A percentile compares a stretch with the other conserved stretches of the same genome.
Evolutionary conservation across 306 rosid genomes (phyloP).

Genomic region (Dalbergia cultrata): DNA sequence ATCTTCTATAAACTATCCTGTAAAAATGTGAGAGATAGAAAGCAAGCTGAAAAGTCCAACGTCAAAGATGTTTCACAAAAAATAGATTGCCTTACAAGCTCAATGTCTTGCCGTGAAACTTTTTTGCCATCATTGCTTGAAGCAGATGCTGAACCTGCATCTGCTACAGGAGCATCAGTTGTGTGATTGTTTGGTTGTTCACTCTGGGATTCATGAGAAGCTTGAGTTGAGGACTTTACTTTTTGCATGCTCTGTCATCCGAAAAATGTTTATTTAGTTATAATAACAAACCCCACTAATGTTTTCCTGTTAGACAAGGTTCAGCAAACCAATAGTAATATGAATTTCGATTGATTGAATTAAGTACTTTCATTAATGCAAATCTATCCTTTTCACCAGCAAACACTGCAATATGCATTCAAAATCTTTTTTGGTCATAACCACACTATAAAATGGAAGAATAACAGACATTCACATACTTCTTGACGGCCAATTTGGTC

Average conservation of each 20-base stretch:
- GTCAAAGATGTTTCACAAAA: conserved; percentile 6
- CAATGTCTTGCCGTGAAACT: conserved; percentile 81
- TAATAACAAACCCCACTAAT: conserved; percentile 2
- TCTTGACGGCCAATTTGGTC: background rate
- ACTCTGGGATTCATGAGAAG: conserved; percentile 65
- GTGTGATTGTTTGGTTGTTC: conserved; percentile 65
- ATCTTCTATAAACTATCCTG: background rate
- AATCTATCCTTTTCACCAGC: background rate
- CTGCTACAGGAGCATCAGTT: conserved; percentile 69
- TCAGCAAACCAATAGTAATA: conserved; percentile 1
- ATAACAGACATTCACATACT: background rate
- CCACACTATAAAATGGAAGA: background rate
- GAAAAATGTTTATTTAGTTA: conserved; percentile 17
- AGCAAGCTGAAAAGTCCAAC: conserved; percentile 13
- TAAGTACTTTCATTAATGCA: background rate
- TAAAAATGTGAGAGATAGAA: background rate
- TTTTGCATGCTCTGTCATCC: conserved; percentile 67
- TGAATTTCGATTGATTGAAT: conserved; percentile 26
- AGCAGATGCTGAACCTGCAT: conserved; percentile 69
- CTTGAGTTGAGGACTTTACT: conserved; percentile 64
- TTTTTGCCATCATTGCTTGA: conserved; percentile 76
- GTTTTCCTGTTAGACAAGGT: background rate
- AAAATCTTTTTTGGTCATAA: background rate
- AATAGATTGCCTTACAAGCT: conserved; percentile 62
- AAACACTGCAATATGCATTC: background rate